Percentiles rank a stretch among this genome's conserved stretches.
Conservation (phyloP, 2,329 filamentous ascomycete species). For the Lomentospora prolificans region DNA sequence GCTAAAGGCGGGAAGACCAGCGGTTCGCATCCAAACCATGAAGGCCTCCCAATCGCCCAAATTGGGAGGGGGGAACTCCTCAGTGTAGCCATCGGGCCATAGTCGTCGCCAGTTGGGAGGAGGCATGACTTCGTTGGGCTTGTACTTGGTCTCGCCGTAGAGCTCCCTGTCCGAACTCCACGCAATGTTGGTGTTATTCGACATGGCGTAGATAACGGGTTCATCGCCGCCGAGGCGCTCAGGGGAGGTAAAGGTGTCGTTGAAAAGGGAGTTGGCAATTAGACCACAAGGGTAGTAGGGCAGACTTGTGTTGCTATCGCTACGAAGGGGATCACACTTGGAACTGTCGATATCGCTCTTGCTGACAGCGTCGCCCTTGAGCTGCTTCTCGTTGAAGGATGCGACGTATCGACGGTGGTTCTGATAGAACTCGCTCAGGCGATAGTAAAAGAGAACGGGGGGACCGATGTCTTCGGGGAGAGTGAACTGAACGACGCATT, state of each 20-base stretch:
- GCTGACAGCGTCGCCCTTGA: slow-evolving; percentile 58
- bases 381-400: slow-evolving; percentile 73
- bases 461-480: slow-evolving; percentile 71
- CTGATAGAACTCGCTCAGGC: slow-evolving; percentile 96
- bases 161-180: slow-evolving; percentile 77
- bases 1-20: slow-evolving; percentile 86
- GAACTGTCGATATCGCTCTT: slow-evolving; percentile 53
- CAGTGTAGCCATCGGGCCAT: slow-evolving; percentile 62
- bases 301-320: slow-evolving; percentile 40
- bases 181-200: slow-evolving; percentile 63
- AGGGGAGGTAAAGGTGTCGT: slow-evolving; percentile 73
- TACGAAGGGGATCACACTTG: slow-evolving; percentile 65
- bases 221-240: slow-evolving; percentile 41
- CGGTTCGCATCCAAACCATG: slow-evolving; percentile 98
- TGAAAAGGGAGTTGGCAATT: slow-evolving; percentile 95
- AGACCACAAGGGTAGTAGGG: slow-evolving; percentile 91
- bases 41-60: slow-evolving; percentile 72
- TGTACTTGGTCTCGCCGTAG: slow-evolving; percentile 63
- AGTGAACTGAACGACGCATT: slow-evolving; percentile 69
- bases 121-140: slow-evolving; percentile 55
- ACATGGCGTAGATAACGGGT: slow-evolving; percentile 59
- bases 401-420: slow-evolving; percentile 95
- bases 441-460: slow-evolving; percentile 89
- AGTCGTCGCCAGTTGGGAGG: slow-evolving; percentile 75
- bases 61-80: slow-evolving; percentile 56